These are phyloP conservation scores for Chytriomyces sp. DNA, from an alignment of 192 early-diverging fungal genomes.

Conservation along the genomic window DNA sequence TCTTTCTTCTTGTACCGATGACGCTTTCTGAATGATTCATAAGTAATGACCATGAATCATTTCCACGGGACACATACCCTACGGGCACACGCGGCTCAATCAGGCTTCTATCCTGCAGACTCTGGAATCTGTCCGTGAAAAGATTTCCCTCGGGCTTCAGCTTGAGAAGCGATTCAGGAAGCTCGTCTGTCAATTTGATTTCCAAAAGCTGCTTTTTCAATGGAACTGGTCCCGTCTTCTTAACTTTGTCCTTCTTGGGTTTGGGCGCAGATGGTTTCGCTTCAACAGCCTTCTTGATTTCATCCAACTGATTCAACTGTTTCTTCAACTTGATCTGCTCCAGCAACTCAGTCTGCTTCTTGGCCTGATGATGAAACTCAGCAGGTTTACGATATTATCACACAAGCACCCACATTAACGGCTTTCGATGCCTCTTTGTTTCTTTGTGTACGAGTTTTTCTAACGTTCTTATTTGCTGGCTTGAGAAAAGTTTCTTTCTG, in stretches of 20 bases:
- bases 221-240: slow-evolving; percentile 16
- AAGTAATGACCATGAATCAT: slow-evolving; percentile 13
- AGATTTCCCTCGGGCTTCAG: slow-evolving; percentile 59
- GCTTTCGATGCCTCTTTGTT: slow-evolving; percentile 39
- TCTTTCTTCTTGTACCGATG: slow-evolving; percentile 47
- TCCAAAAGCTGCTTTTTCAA: slow-evolving; percentile 46
- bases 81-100: slow-evolving; percentile 58
- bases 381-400: neutral
- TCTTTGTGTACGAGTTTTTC: slow-evolving; percentile 29
- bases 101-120: slow-evolving; percentile 50
- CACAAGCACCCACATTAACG: slow-evolving; percentile 1
- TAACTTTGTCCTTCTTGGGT: neutral
- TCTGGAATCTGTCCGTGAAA: slow-evolving; percentile 53
- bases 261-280: neutral
- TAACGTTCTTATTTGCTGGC: slow-evolving; percentile 13
- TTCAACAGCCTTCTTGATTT: slow-evolving; percentile 8
- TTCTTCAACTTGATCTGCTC: slow-evolving; percentile 20
- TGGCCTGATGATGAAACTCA: slow-evolving; percentile 5
- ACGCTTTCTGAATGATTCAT: slow-evolving; percentile 20
- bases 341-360: slow-evolving; percentile 14
- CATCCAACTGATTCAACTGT: slow-evolving; percentile 26
- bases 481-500: slow-evolving; percentile 24
- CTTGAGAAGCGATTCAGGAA: slow-evolving; percentile 45
- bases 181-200: slow-evolving; percentile 53
- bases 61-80: slow-evolving; percentile 24